phyloP scores from a whole-genome alignment of 192 early-diverging fungal species.

The Piromyces sp. region DNA sequence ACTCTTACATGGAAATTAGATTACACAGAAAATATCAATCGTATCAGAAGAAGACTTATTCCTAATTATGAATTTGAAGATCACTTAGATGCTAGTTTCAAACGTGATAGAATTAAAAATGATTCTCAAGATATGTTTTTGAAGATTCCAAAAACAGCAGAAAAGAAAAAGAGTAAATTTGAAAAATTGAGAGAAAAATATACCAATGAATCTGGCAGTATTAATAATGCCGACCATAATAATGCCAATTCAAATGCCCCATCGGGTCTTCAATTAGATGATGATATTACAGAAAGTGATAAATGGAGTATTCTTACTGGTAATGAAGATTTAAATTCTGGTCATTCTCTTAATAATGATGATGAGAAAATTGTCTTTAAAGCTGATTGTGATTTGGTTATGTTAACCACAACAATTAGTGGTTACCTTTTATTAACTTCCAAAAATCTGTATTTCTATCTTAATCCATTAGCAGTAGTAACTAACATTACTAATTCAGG shows the following conservation, averaged over 20 bases:
- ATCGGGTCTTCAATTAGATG: not conserved
- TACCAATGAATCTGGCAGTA: not conserved
- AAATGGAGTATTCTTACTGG: not conserved
- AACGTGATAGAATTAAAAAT: not conserved
- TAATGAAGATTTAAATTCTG: not conserved
- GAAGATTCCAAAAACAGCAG: not conserved
- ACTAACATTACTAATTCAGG: not conserved
- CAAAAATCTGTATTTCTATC: not conserved
- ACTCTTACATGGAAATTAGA: not conserved
- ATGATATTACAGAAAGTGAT: not conserved
- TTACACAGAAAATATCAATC: not conserved
- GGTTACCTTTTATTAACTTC: not conserved
- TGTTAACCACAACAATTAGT: not conserved
- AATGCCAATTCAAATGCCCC: not conserved
- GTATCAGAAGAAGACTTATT: not conserved
- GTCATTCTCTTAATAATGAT: not conserved
- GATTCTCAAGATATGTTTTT: not conserved
- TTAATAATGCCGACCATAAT: not conserved
- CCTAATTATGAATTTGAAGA: not conserved
- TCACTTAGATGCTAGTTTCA: not conserved
- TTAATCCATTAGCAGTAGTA: not conserved
- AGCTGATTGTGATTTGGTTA: not conserved
- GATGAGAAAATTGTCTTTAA: not conserved
- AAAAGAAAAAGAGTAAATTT: not conserved
- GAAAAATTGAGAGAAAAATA: not conserved